Base-by-base conservation (phyloP, 1,284 basidiomycete genomes). In the Puccinia polysora region DNA sequence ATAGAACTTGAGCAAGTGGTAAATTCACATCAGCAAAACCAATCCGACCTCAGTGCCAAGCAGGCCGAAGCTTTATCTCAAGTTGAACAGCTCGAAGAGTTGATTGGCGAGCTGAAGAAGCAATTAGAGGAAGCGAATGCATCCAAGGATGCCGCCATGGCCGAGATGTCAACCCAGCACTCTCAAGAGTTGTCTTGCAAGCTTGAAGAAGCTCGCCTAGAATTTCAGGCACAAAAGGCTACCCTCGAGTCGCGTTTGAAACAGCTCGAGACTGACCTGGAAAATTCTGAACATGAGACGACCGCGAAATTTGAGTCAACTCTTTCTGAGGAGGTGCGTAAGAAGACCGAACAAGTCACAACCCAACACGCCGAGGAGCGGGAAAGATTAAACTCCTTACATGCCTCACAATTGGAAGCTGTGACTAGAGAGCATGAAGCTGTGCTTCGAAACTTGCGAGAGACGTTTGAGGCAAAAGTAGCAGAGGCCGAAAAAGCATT, bases 351-450 rank as follows among this genome's bases (percentile, higher is more conserved):
- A 14, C 38, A 68, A 68, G n/a, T 32, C 45, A 40, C 32, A 36
- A 32, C 38, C 43, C 28, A 55, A 25, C 65, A 68, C 30, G 25
- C 53, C 15, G 50, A 59, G n/a, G 53, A 53, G 38, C 36, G 56
- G 15, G 65, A 68, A 32, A n/a, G 58, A 36, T 40, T 68, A 6
- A 45, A 45, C 7, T 20, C 36, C 45, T 25, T 30, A n/a, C 65
- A 68, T 45, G 52, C 65, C n/a, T 53, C 65, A 7, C 65, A 45
- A 18, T n/a, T 59, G 18, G 36, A 68, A 28, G n/a, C 34, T 15
- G 28, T 68, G 36, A 56, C 34, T 18, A 32, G 15, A 4, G 65
- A 68, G 20, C 65, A 68, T n/a, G 65, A 68, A 28, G 56, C 65
- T 68, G 53, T 38, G 43, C 8, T 68, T 45, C 34, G 49, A 45